A percentile compares a stretch with the other conserved stretches of the same genome.
Evolutionary conservation across 352 stramenopile species (phyloP).

Genomic region (Phytophthora aleatoria): DNA sequence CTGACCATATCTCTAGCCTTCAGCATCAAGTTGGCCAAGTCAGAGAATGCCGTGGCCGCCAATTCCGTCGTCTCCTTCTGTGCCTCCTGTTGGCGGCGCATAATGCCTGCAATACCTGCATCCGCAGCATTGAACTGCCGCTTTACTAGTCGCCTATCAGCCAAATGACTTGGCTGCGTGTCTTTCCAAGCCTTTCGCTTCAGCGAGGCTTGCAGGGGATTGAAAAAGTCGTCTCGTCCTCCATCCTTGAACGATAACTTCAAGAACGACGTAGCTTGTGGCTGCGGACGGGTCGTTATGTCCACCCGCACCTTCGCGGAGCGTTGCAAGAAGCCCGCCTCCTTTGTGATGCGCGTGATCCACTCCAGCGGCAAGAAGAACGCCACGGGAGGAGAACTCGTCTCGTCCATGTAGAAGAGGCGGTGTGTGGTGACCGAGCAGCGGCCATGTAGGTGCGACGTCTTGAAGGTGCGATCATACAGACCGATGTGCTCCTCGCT

Average conservation of each 20-base stretch:
- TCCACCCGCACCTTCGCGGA: constrained; percentile 88
- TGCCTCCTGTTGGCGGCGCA: constrained; percentile 76
- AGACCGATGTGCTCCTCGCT: constrained; percentile 83
- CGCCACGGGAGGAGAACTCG: constrained; percentile 50
- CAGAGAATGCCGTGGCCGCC: constrained; percentile 85
- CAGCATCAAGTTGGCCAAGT: constrained; percentile 90
- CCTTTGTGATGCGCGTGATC: constrained; percentile 73
- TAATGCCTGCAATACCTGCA: constrained; percentile 82
- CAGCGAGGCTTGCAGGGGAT: constrained; percentile 66
- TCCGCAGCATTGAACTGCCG: constrained; percentile 79
- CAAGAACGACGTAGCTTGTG: constrained; percentile 61
- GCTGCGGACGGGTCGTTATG: constrained; percentile 43
- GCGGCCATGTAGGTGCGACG: constrained; percentile 63
- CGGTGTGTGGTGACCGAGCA: constrained; percentile 86
- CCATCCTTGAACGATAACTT: constrained; percentile 90
- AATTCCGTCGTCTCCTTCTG: constrained; percentile 85
- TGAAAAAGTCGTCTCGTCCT: constrained; percentile 86
- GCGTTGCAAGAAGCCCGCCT: constrained; percentile 82
- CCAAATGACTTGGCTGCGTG: constrained; percentile 73
- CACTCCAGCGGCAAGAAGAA: constrained; percentile 78
- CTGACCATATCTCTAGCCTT: constrained; percentile 92
- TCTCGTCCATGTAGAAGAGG: constrained; percentile 82
- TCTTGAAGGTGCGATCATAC: constrained; percentile 86
- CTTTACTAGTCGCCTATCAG: constrained; percentile 77
- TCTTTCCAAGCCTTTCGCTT: constrained; percentile 79